Conservation (phyloP, 306 rosid species). For the Benincasa hispida region DNA sequence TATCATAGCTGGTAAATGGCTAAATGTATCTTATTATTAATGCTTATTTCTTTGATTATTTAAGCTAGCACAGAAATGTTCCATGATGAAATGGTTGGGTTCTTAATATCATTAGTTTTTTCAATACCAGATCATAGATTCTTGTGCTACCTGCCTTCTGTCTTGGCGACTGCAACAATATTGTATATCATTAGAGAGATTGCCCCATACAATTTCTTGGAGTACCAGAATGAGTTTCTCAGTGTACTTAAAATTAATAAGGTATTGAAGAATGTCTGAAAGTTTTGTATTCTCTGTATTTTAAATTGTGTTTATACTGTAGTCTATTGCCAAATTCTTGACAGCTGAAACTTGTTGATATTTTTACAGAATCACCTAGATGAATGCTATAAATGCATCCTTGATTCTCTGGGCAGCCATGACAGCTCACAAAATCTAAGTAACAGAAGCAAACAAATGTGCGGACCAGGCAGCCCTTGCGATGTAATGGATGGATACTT, state of each 20-base stretch:
- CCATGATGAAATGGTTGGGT: not conserved
- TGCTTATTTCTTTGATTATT: not conserved
- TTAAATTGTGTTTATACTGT: not conserved
- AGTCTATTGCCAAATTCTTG: constrained; percentile 3
- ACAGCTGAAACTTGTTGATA: constrained; percentile 5
- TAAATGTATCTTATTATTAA: not conserved
- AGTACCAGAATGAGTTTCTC: constrained; percentile 57
- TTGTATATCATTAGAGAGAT: constrained; percentile 60
- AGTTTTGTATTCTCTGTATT: not conserved
- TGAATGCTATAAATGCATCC: constrained; percentile 53
- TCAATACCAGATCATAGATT: constrained; percentile 46
- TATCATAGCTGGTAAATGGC: constrained; percentile 42
- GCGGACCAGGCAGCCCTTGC: constrained; percentile 42
- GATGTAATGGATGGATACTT: constrained; percentile 50
- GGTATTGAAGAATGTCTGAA: constrained; percentile 28
- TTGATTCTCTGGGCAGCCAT: constrained; percentile 20
- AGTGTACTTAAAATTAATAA: constrained; percentile 54
- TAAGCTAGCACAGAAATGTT: not conserved
- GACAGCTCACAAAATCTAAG: constrained; percentile 21
- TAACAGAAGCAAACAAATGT: constrained; percentile 35
- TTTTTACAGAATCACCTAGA: constrained; percentile 48
- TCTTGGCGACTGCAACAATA: constrained; percentile 75
- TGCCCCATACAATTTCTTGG: constrained; percentile 42
- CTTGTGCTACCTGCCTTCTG: constrained; percentile 59
- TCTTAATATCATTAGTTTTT: constrained; percentile 1